phyloP scores from a whole-genome alignment of 495 filamentous ascomycete species.

The Penicillium simplicissimum region DNA sequence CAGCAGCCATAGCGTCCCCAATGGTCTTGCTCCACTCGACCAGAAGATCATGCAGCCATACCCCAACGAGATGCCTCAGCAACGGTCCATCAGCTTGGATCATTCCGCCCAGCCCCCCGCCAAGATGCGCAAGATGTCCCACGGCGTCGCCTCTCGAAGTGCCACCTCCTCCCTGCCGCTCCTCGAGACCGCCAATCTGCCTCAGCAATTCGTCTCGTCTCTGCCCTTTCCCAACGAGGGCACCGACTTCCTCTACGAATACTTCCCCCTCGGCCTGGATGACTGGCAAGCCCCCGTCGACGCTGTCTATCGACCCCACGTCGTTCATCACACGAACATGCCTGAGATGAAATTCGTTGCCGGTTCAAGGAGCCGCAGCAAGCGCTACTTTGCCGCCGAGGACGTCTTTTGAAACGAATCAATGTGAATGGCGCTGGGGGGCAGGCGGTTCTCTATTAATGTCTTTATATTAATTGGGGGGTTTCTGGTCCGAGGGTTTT shows the following conservation, averaged over 20 bases:
- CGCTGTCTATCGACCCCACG: conserved; percentile 88
- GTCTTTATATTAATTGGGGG: not conserved
- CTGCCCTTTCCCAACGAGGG: conserved; percentile 65
- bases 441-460: conserved; percentile 13
- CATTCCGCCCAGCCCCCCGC: conserved; percentile 36
- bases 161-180: conserved; percentile 38
- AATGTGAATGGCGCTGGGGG: conserved; percentile 9
- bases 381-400: conserved; percentile 79
- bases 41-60: conserved; percentile 30
- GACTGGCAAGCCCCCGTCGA: conserved; percentile 94
- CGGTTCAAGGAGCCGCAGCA: conserved; percentile 63
- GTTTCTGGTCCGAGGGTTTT: not conserved
- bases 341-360: conserved; percentile 75
- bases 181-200: conserved; percentile 40
- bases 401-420: conserved; percentile 41
- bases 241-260: conserved; percentile 83
- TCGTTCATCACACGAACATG: conserved; percentile 83
- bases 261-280: conserved; percentile 84
- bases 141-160: conserved; percentile 34
- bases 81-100: conserved; percentile 25
- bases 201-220: conserved; percentile 41
- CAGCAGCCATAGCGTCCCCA: conserved; percentile 15
- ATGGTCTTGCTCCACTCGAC: conserved; percentile 26
- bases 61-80: conserved; percentile 31
- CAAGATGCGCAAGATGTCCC: conserved; percentile 48